Evolutionary conservation across 2,329 filamentous ascomycete genomes (phyloP).

Genomic region (Calonectria henricotiae): DNA sequence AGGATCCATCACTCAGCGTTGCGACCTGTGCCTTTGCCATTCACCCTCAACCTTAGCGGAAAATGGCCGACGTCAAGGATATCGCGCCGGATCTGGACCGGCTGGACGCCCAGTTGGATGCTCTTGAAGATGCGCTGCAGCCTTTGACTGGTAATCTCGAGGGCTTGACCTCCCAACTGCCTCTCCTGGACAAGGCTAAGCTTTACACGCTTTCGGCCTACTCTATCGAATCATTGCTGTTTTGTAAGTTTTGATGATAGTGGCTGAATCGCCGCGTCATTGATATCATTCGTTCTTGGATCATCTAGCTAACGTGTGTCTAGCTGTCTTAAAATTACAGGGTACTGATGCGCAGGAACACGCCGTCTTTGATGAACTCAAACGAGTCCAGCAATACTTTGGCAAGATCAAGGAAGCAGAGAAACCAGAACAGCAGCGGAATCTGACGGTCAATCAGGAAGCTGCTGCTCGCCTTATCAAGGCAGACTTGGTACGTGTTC

Average conservation of each 20-base stretch:
- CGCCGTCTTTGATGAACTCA: constrained; percentile 87
- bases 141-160: constrained; percentile 81
- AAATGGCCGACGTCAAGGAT: constrained; percentile 67
- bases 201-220: constrained; percentile 92
- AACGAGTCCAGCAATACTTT: constrained; percentile 91
- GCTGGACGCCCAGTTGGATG: constrained; percentile 85
- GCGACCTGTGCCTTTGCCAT: constrained; percentile 26
- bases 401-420: constrained; percentile 89
- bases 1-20: constrained; percentile 35
- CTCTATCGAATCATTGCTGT: constrained; percentile 90
- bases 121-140: constrained; percentile 80
- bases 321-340: constrained; percentile 82
- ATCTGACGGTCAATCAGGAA: constrained; percentile 77
- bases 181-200: constrained; percentile 95
- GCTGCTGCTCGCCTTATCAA: constrained; percentile 88
- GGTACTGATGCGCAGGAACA: constrained; percentile 88
- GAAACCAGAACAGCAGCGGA: constrained; percentile 68
- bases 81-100: constrained; percentile 80
- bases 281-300: neutral
- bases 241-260: constrained; percentile 71
- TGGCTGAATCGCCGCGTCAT: neutral
- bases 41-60: constrained; percentile 26
- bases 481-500: constrained; percentile 77
- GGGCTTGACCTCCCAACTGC: constrained; percentile 82
- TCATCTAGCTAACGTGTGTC: constrained; percentile 10